A percentile compares a stretch with the other conserved stretches of the same genome.
These are phyloP conservation scores for Penicillium sp. DNA, from an alignment of 2,329 filamentous ascomycete species.

Conservation along the genomic window DNA sequence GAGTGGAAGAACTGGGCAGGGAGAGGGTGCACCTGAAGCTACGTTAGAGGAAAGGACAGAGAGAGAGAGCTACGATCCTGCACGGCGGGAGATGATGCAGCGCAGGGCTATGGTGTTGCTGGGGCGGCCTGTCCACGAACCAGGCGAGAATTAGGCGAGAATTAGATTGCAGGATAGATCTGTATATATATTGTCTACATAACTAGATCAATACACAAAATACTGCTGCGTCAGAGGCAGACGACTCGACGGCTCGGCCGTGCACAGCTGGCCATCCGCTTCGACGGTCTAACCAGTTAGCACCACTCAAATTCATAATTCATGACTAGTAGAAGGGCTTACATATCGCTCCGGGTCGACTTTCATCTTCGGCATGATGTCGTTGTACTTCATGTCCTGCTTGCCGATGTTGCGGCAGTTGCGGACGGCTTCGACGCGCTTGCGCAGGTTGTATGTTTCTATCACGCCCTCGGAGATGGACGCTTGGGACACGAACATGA, in stretches of 20 bases:
- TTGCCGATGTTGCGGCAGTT: constrained; percentile 73
- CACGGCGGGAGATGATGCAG: constrained; percentile 14
- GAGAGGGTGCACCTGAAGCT: neutral
- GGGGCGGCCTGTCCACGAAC: constrained; percentile 12
- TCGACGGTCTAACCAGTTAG: constrained; percentile 57
- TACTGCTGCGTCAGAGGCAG: constrained; percentile 74
- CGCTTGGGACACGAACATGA: constrained; percentile 77
- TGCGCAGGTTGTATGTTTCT: constrained; percentile 69
- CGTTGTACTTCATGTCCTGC: constrained; percentile 86
- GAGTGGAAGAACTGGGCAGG: neutral
- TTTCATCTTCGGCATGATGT: constrained; percentile 76
- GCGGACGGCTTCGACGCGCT: constrained; percentile 74
- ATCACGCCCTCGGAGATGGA: constrained; percentile 66
- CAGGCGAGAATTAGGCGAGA: too few relatives aligned
- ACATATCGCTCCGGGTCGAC: constrained; percentile 88
- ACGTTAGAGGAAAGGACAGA: neutral
- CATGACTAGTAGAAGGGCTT: constrained; percentile 25
- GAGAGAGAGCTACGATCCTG: neutral
- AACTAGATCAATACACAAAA: constrained; percentile 63
- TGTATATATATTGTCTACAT: neutral
- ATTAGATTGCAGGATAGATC: neutral
- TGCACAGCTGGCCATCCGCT: constrained; percentile 72
- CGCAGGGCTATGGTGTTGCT: constrained; percentile 12
- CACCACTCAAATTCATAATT: neutral
- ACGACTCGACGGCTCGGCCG: constrained; percentile 65